phyloP scores from a whole-genome alignment of 371 early-diverging fungal species.

The Lichtheimia hyalospora region DNA sequence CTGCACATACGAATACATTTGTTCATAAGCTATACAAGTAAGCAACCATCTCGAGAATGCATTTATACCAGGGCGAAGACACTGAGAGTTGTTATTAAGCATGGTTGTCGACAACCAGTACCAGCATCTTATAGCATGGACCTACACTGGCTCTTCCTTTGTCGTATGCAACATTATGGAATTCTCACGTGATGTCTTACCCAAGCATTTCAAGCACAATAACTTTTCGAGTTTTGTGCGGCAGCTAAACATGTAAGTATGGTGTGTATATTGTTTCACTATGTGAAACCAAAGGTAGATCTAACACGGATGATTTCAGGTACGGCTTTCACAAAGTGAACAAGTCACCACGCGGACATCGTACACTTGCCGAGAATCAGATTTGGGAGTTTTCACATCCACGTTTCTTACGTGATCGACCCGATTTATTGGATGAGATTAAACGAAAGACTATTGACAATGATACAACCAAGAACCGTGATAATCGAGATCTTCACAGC shows the following conservation, averaged over 20 bases:
- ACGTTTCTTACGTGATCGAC: constrained; percentile 54
- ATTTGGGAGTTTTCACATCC: constrained; percentile 66
- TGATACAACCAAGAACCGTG: constrained; percentile 67
- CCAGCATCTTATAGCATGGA: constrained; percentile 84
- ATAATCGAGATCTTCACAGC: constrained; percentile 70
- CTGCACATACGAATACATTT: constrained; percentile 21
- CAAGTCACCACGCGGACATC: constrained; percentile 72
- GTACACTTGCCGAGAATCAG: constrained; percentile 75
- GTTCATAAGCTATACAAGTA: constrained; percentile 27
- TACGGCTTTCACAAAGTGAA: constrained; percentile 76
- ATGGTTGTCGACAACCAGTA: constrained; percentile 81
- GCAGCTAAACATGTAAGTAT: constrained; percentile 83
- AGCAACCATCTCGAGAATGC: not conserved
- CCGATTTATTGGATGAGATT: constrained; percentile 57
- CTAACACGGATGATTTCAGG: constrained; percentile 22
- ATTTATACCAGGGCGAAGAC: not conserved
- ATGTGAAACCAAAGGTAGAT: not conserved
- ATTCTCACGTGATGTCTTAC: constrained; percentile 82
- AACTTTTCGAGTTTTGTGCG: constrained; percentile 87
- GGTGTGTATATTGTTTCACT: constrained; percentile 11
- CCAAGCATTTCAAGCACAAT: constrained; percentile 82
- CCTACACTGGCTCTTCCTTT: constrained; percentile 82
- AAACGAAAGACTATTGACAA: constrained; percentile 74
- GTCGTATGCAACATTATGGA: constrained; percentile 89
- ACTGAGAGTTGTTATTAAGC: constrained; percentile 27